A percentile compares a stretch with the other conserved stretches of the same genome.
Conservation (phyloP, 2,329 filamentous ascomycete genomes). For the Ramularia endophylla region DNA sequence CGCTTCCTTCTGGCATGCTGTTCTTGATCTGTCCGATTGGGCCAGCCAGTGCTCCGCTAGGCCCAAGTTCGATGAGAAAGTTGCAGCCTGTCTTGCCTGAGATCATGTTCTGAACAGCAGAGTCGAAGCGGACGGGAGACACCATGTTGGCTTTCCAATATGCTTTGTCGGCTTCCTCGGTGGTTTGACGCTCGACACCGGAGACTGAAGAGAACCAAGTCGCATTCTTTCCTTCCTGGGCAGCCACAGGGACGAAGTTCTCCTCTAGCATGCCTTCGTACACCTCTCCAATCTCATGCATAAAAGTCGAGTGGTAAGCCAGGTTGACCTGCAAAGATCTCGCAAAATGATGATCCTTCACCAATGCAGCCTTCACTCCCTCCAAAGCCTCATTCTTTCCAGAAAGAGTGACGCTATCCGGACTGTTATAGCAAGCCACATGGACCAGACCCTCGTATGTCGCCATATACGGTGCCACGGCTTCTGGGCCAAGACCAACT, state of each 20-base stretch:
- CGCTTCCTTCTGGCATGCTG: neutral
- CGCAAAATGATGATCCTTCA: neutral
- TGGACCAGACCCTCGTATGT: conserved; percentile 2
- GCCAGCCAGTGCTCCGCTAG: neutral
- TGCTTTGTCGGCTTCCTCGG: neutral
- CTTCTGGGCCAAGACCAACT: conserved; percentile 21
- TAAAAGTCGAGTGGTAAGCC: neutral
- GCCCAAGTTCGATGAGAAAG: conserved; percentile 3
- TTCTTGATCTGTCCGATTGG: conserved; percentile 3
- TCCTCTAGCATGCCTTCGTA: neutral
- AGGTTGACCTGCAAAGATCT: neutral
- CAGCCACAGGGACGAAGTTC: neutral
- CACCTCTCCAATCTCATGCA: neutral
- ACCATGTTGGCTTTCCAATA: conserved; percentile 46
- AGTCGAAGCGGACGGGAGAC: conserved; percentile 29
- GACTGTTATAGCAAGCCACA: conserved; percentile 32
- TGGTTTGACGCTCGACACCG: neutral
- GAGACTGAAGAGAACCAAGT: neutral
- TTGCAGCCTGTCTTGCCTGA: neutral
- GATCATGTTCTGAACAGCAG: conserved; percentile 6
- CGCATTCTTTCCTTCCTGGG: neutral
- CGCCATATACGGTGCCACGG: conserved; percentile 14
- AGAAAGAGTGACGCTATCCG: conserved; percentile 39
- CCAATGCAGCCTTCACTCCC: conserved; percentile 21
- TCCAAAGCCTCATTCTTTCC: conserved; percentile 34